A percentile compares a stretch with the other conserved stretches of the same genome.
These are phyloP conservation scores for Trichoderma gracile DNA, from an alignment of 2,329 filamentous ascomycete genomes.

Conservation along the genomic window DNA sequence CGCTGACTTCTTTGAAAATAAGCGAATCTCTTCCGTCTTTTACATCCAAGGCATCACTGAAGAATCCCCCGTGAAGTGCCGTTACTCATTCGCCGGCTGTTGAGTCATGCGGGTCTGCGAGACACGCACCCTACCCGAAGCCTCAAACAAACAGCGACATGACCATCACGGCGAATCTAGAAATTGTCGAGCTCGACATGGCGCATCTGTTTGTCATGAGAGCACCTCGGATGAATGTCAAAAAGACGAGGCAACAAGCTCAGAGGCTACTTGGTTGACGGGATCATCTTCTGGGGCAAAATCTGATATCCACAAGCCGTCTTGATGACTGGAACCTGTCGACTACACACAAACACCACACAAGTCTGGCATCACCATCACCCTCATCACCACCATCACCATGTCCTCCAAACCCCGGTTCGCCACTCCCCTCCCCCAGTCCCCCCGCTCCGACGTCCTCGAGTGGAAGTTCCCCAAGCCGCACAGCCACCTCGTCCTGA, in stretches of 20 bases:
- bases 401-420: constrained; percentile 34
- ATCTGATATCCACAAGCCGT: not conserved
- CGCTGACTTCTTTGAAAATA: no score
- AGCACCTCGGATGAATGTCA: not conserved
- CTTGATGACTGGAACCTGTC: not conserved
- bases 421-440: constrained; percentile 47
- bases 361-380: not conserved
- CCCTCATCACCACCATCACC: not conserved
- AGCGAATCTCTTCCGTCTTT: no score
- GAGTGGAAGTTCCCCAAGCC: constrained; percentile 50
- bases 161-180: not conserved
- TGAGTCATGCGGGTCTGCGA: not conserved
- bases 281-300: not conserved
- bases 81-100: not conserved
- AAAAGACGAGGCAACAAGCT: not conserved
- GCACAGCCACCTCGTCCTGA: constrained; percentile 45
- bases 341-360: not conserved
- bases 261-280: rapidly evolving
- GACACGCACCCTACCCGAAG: not conserved
- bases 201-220: not conserved
- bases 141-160: not conserved
- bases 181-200: not conserved
- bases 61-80: no score
- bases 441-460: constrained; percentile 46
- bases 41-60: no score